Percentiles rank a stretch among this genome's conserved stretches.
These are phyloP conservation scores for Kodamaea derodonti DNA, from an alignment of 1,139 yeast species.

Conservation along the genomic window DNA sequence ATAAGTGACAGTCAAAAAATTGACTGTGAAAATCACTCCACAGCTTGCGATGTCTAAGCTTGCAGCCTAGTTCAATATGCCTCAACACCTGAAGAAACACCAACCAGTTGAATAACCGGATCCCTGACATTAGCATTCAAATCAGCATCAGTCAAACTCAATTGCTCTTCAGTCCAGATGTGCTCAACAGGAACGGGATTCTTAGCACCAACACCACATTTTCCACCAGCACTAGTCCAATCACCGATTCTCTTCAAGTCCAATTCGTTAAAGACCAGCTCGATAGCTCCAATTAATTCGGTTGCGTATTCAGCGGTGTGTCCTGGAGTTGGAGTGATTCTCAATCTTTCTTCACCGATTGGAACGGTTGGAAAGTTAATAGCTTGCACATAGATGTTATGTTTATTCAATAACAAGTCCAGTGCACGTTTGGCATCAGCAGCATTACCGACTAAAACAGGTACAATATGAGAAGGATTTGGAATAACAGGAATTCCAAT, in stretches of 20 bases:
- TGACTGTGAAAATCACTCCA: too few species aligned
- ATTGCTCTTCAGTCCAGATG: conserved; percentile 84
- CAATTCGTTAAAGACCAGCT: conserved; percentile 73
- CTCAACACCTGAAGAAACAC: conserved; percentile 64
- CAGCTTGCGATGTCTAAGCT: too few species aligned
- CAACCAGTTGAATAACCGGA: conserved; percentile 57
- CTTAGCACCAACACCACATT: conserved; percentile 78
- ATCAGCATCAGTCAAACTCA: conserved; percentile 56
- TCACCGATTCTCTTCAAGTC: conserved; percentile 70
- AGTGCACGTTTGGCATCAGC: conserved; percentile 88
- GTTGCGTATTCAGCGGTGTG: conserved; percentile 77
- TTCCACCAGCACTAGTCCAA: conserved; percentile 80
- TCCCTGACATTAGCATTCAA: conserved; percentile 63
- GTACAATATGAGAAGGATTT: conserved; percentile 96
- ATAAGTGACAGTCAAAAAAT: too few species aligned
- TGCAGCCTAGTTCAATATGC: too few species aligned
- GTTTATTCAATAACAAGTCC: conserved; percentile 78
- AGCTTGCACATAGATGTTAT: conserved; percentile 92
- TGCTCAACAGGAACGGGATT: conserved; percentile 42
- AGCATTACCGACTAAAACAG: conserved; percentile 92
- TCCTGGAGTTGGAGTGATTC: conserved; percentile 98
- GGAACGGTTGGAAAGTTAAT: conserved; percentile 98
- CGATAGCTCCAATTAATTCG: conserved; percentile 72
- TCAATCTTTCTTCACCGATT: conserved; percentile 89
- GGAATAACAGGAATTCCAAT: conserved; percentile 94